Evolutionary conservation across 176 grass and related monocot species (phyloP).

Genomic region (bread wheat (Triticum aestivum)): IWGSC_CS_RefSeq_v2.1 NC_057814.1:460742709-460743208

Average conservation of each 20-base stretch:
- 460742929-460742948: background rate
- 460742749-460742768: background rate
- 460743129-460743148: no score
- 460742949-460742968: background rate
- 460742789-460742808: conserved; percentile 43
- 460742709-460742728: background rate
- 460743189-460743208: no score
- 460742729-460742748: no score
- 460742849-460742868: conserved; percentile 25
- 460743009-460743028: no score
- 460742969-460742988: background rate
- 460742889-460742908: conserved; percentile 1
- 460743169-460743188: no score
- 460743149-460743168: no score
- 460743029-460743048: no score
- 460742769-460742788: background rate
- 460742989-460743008: no score
- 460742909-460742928: conserved; percentile 36
- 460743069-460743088: no score
- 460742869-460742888: conserved; percentile 31
- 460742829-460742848: conserved; percentile 53
- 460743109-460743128: no score
- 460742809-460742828: conserved; percentile 45
- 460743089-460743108: no score
- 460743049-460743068: no score